Base-by-base conservation (phyloP, 2,329 filamentous ascomycete species). In the Hymenoscyphus fraxineus region DNA sequence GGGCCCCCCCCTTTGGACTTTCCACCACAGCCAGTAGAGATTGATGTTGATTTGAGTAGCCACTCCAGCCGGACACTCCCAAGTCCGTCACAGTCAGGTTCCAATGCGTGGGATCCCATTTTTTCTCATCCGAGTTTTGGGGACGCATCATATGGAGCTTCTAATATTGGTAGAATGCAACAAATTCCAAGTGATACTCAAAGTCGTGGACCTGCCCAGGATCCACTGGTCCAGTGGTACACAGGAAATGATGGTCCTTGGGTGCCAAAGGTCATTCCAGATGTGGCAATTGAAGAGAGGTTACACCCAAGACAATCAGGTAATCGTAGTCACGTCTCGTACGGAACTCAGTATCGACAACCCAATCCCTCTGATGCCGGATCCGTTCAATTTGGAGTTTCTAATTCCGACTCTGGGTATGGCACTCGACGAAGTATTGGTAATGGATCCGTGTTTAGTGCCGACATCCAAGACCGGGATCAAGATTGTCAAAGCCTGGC, bases 221-320 rank as follows among this genome's bases (percentile, higher is more conserved):
- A 72, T 67, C 72, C 73, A 4, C 62, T 75, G 31, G n/a, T 64
- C 6, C 66, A 70, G 62, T 81, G 79, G 75, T 80, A 78, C 65
- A 64, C 68, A 7, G 71, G 64, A 22, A 75, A 77, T 67, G 76
- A 81, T 69, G 78, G 73, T 7, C 81, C 81, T 60, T 83, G 80
- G 80, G 72, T 76, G 22, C 78, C 77, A n/a, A 74, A 70, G 58
- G 73, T 68, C 16, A 71, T 76, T 27, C 71, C 75, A 32, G 72
- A 72, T 35, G 64, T 66, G 35, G 44, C 66, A 10, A 22, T 59
- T 16, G 72, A 72, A 58, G 68, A 71, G 47, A 65, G 69, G 64
- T 32, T 62, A 9, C 65, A 65, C 54, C 51, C 64, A 63, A 71
- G 67, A 64, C 69, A 68, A n/a, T 60, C 59, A 68, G 66, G 66